phyloP scores from a whole-genome alignment of 805 yeast species.

The Sugiyamaella mastotermitis region DNA sequence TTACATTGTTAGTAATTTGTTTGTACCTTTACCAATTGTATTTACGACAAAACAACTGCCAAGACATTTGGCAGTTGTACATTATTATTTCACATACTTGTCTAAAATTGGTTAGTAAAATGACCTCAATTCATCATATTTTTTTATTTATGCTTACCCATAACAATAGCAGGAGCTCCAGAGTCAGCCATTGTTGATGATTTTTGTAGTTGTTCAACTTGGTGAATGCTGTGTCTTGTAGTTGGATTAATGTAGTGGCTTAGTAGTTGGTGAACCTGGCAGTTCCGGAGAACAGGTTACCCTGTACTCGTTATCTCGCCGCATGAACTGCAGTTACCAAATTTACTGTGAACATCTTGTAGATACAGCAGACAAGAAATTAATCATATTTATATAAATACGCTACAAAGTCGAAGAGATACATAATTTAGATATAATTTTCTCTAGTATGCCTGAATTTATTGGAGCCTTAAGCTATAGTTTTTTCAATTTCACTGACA shows the following conservation, averaged over 20 bases:
- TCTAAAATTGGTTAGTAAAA: constrained; percentile 19
- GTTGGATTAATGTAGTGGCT: background rate
- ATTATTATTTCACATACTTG: constrained; percentile 26
- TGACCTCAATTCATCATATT: background rate
- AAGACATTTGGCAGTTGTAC: background rate
- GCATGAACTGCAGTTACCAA: too few relatives aligned
- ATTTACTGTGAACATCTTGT: too few relatives aligned
- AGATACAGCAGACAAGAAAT: too few relatives aligned
- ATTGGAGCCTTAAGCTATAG: too few relatives aligned
- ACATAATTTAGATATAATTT: too few relatives aligned
- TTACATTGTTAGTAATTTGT: constrained; percentile 9
- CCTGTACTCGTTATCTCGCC: background rate
- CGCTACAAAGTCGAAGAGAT: too few relatives aligned
- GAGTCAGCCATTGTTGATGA: constrained; percentile 21
- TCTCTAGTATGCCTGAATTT: too few relatives aligned
- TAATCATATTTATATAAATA: too few relatives aligned
- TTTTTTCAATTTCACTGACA: too few relatives aligned
- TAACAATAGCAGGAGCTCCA: constrained; percentile 77
- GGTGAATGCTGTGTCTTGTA: background rate
- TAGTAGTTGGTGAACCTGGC: background rate
- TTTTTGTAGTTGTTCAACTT: background rate
- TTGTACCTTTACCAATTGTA: background rate
- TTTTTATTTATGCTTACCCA: constrained; percentile 59
- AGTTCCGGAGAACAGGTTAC: background rate
- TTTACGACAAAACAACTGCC: background rate